Base-by-base conservation (phyloP, 2,329 filamentous ascomycete species). In the Lasiodiplodia gonubiensis region DNA sequence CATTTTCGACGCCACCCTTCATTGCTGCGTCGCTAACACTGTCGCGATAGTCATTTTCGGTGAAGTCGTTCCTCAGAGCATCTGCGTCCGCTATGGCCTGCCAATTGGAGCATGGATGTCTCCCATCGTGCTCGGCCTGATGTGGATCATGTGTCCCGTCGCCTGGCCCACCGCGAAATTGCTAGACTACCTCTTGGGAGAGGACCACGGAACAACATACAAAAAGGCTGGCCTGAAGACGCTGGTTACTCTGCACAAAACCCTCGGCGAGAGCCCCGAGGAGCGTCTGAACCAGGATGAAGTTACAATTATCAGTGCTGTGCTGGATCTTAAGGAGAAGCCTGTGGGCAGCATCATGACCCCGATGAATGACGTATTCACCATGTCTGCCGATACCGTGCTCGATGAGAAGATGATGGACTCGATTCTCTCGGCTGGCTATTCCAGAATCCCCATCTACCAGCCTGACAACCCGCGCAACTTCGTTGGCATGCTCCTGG, bases 151-250 rank as follows among this genome's bases (percentile, higher is more conserved):
- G 83, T 89, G 92, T 11, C 93, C 94, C 2, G 84, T 98, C 57
- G 93, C 94, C 54, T 99, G 93, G 90, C 95, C 95, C 2, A 96
- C 93, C 7, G 95, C 95, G 25, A 97, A 98, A 80, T 87, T 99
- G 23, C 91, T 99, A 74, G 95, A 99, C 80, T 93, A 88, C 81
- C 86, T 97, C 10, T 88, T 99, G 3, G 95, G 95, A 69, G 92
- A 97, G 80, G 94, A 98, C 75, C 94, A 98, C 77, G 94, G 94
- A 64, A 97, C 94, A 0, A 89, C 94, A 52, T 99, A 99, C 87
- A 98, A 98, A 82, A 99, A 98, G 83, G 94, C 93, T 69, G 95
- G 95, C 0, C 82, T 99, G 72, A 99, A 99, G 84, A 98, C 95
- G 0, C 85, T 99, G 35, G 95, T 99, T 33, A 97, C 93, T 0